Base-by-base conservation (phyloP, 108 stramenopile genomes). In the Epithemia pelagica region DNA sequence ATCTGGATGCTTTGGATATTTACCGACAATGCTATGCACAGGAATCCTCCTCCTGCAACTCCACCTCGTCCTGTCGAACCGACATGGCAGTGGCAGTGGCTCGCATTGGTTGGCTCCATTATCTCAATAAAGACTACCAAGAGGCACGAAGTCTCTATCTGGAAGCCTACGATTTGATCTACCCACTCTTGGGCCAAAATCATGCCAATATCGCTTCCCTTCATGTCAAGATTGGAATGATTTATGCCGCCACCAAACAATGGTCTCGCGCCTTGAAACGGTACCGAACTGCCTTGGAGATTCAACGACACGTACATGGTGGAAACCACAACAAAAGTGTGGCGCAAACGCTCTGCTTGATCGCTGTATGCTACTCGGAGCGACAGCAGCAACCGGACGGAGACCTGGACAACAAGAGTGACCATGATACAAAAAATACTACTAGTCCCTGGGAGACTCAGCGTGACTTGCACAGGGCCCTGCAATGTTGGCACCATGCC, bases 51-150 rank as follows among this genome's bases (percentile, higher is more conserved):
- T 46, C 37, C 37, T 46, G 5, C 10, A 5, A 46, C 15, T 46
- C 5, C 15, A 10, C 37, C 37, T 46, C 37, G 5, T 46, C 10
- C 37, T 46, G 37, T 46, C 5, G 37, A 46, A 15, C 15, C 10
- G 37, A 46, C 15, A 46, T 46, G 37, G 37, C 10, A 10, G 37
- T 46, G 10, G 15, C 37, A 10, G 5, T 46, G 37, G 37, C 37
- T 46, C 37, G 37, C 15, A 70, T 82, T 23, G 86, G 86, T 19
- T 69, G 86, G 1, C 63, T 78, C 25, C 67, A 83, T 59, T 84
- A 80, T 59, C 71, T 46, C 29, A 59, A 30, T 23, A 66, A 71
- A 18, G 72, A 73, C n/a, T 80, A 73, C 60, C 67, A 68, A n/a
- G 58, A 66, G 1, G 79, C 79, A 0, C 33, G 75, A 54, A 25